Conservation (phyloP, 2,329 filamentous ascomycete genomes). For the Anthostomella pinea region DNA sequence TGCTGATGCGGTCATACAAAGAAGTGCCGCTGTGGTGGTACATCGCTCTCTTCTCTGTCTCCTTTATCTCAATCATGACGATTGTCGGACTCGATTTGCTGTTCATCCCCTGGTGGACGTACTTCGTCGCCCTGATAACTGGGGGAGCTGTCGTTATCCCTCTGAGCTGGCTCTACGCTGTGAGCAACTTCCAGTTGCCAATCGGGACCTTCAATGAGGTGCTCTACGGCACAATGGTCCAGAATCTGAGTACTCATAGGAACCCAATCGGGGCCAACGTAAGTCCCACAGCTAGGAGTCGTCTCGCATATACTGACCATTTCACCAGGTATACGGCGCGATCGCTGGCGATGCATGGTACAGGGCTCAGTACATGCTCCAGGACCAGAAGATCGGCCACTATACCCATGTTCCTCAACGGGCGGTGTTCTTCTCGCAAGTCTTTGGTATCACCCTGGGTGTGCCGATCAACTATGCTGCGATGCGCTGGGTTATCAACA, state of each 20-base stretch:
- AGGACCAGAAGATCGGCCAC: conserved; percentile 63
- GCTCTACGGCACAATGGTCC: conserved; percentile 58
- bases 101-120: conserved; percentile 59
- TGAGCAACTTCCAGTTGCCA: conserved; percentile 53
- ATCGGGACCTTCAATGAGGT: conserved; percentile 61
- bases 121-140: conserved; percentile 54
- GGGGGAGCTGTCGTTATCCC: conserved; percentile 56
- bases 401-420: conserved; percentile 61
- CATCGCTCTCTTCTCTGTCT: conserved; percentile 44
- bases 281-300: conserved; percentile 7
- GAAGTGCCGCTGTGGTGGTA: conserved; percentile 62
- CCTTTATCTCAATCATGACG: conserved; percentile 46
- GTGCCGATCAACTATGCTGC: conserved; percentile 61
- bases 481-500: conserved; percentile 57
- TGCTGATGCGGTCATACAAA: conserved; percentile 54
- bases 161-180: conserved; percentile 56
- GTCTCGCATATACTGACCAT: conserved; percentile 2
- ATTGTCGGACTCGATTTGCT: conserved; percentile 50
- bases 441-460: conserved; percentile 57
- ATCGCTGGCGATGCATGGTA: conserved; percentile 64
- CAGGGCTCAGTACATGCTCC: conserved; percentile 54
- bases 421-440: conserved; percentile 58
- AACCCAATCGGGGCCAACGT: conserved; percentile 55
- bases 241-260: conserved; percentile 46
- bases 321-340: conserved; percentile 46